These are phyloP conservation scores for Abortiporus biennis DNA, from an alignment of 1,284 basidiomycete genomes.

Conservation along the genomic window DNA sequence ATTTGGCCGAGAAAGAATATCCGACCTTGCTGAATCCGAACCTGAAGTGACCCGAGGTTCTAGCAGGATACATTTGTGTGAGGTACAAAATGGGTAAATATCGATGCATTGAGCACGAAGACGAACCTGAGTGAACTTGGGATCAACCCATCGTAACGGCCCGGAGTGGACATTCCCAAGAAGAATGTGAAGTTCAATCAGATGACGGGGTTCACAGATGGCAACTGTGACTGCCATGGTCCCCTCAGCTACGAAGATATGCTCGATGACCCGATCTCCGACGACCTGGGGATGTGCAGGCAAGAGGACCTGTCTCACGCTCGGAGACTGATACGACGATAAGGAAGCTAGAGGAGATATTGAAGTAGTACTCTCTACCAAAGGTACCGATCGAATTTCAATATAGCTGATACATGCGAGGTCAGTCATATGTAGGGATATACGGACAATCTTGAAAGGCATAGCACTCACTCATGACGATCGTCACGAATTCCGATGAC, in stretches of 20 bases:
- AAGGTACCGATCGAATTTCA: conserved; percentile 19
- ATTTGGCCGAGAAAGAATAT: conserved; percentile 24
- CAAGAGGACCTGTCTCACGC: conserved; percentile 16
- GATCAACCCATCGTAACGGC: conserved; percentile 24
- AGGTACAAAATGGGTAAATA: not conserved
- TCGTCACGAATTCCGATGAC: conserved; percentile 25
- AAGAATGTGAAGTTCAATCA: conserved; percentile 30
- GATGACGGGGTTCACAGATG: conserved; percentile 22
- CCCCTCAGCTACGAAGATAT: conserved; percentile 21
- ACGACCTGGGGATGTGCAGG: conserved; percentile 15
- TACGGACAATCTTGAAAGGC: not conserved
- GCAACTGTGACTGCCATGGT: conserved; percentile 30
- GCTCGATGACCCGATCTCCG: conserved; percentile 20
- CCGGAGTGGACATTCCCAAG: conserved; percentile 28
- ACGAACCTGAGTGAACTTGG: conserved; percentile 26
- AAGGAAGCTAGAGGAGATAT: too few species aligned
- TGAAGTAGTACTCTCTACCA: conserved; percentile 17
- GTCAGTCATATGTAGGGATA: conserved; percentile 4
- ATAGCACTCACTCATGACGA: conserved; percentile 23
- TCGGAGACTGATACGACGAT: not conserved
- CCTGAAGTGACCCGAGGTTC: conserved; percentile 16
- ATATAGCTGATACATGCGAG: conserved; percentile 16
- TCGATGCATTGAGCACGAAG: not conserved
- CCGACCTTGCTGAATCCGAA: conserved; percentile 20
- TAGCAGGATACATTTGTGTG: not conserved